phyloP scores from a whole-genome alignment of 805 yeast genomes.

The Kuraishia piskuri region DNA sequence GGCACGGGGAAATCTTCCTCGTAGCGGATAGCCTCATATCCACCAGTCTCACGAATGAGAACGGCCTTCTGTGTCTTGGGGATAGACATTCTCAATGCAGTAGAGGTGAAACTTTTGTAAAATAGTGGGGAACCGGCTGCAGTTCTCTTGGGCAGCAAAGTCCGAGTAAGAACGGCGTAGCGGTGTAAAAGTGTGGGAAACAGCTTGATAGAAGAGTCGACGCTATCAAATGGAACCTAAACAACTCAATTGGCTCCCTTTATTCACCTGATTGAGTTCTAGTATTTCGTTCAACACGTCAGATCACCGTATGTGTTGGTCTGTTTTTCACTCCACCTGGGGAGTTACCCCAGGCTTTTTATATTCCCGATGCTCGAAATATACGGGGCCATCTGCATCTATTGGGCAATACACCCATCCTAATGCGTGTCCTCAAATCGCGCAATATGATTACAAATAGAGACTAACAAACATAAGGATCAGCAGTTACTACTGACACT shows the following conservation, averaged over 20 bases:
- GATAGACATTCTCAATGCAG: slow-evolving; percentile 15
- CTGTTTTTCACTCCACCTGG: too few relatives aligned
- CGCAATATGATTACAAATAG: not conserved
- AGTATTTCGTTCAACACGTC: too few relatives aligned
- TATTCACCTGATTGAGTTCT: not conserved
- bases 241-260: not conserved
- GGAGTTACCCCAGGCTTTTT: not conserved
- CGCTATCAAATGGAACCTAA: not conserved
- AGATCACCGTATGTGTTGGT: too few relatives aligned
- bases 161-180: not conserved
- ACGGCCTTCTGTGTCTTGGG: slow-evolving; percentile 53
- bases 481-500: too few relatives aligned
- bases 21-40: slow-evolving; percentile 44
- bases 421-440: not conserved
- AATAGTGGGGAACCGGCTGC: not conserved
- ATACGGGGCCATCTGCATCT: not conserved
- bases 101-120: not conserved
- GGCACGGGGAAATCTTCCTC: slow-evolving; percentile 58
- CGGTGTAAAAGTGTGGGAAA: not conserved
- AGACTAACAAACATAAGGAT: not conserved
- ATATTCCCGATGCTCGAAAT: not conserved
- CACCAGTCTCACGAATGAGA: slow-evolving; percentile 45
- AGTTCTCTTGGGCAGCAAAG: not conserved
- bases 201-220: not conserved
- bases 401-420: not conserved